Base-by-base conservation (phyloP, 139 green algal species). In the Volvox africanus region DNA sequence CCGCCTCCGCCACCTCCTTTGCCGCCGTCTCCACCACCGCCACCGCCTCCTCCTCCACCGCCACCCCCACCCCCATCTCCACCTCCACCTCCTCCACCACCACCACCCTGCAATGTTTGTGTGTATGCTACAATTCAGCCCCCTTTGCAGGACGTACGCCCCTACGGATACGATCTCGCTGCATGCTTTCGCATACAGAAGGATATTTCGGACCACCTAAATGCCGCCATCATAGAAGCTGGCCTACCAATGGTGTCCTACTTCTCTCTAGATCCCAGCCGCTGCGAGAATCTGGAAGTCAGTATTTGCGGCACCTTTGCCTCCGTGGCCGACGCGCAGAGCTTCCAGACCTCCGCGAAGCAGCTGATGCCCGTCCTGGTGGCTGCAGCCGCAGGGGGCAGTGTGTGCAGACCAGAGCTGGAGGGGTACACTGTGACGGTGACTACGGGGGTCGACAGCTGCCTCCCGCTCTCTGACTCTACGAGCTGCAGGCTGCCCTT, bases 391-490 rank as follows among this genome's bases (percentile, higher is more conserved):
- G 71, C 71, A 21, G 71, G 71, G 26, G 71, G 71, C 20, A 79
- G 71, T 35, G 71, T 79, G 71, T 79, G 71, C 71, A n/a, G 71
- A 21, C 71, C 71, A 18, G 71, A 79, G 71, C 71, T 79, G 17
- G 71, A 79, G 71, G 71, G 71, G 1, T 79, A 79, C 71, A 35
- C 30, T 2, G 71, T 79, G 71, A 30, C 32, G 14, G 71, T 79
- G 2, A 79, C 71, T 18, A 79, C 71, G 1, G 71, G 35, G 21
- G 21, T 36, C 20, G 32, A 35, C 44, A 55, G 44, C 44, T 55
- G 44, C 44, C 44, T 55, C 5, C 44, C 44, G 5, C 44, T 55
- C 44, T 55, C 44, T 9, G 44, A 9, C 44, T 55, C 44, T 55
- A 9, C 9, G 5, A 55, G 44, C 44, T 55, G 44, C 44, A 55